Percentiles rank a stretch among this genome's conserved stretches.
Evolutionary conservation across 2,329 filamentous ascomycete genomes (phyloP).

Genomic region (Sporothrix protearum): DNA sequence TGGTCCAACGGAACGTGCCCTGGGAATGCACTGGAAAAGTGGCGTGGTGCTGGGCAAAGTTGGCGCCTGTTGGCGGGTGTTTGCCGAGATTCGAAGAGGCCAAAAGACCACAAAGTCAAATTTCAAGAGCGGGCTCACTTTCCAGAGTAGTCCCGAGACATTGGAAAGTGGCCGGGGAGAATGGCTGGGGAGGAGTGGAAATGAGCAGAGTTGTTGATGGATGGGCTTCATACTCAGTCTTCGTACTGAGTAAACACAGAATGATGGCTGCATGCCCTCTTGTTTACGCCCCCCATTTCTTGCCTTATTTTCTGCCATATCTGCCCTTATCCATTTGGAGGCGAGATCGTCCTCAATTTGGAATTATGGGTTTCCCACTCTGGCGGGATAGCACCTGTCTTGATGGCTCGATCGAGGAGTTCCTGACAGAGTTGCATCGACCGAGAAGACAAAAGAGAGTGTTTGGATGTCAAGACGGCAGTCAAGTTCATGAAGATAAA

Average conservation of each 20-base stretch:
- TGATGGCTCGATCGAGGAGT: neutral
- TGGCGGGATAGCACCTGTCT: neutral
- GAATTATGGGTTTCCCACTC: conserved; percentile 2
- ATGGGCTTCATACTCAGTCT: neutral
- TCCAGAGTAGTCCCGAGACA: conserved; percentile 20
- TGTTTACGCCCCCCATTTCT: neutral
- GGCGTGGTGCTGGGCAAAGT: neutral
- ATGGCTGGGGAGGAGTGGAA: too few species aligned
- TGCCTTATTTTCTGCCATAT: neutral
- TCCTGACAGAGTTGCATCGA: neutral
- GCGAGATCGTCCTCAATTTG: conserved; percentile 5
- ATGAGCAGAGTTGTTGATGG: neutral
- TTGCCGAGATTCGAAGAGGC: neutral
- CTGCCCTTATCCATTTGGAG: neutral
- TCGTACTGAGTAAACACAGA: neutral
- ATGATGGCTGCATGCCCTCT: neutral
- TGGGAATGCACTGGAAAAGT: neutral
- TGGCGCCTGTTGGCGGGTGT: neutral
- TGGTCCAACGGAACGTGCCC: neutral
- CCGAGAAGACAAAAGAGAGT: neutral
- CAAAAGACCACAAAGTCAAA: neutral
- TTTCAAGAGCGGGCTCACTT: neutral
- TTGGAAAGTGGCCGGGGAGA: conserved; percentile 18
- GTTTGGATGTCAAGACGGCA: neutral
- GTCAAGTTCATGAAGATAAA: neutral